These are phyloP conservation scores for Aspergillus panamensis DNA, from an alignment of 495 filamentous ascomycete species.

Conservation along the genomic window DNA sequence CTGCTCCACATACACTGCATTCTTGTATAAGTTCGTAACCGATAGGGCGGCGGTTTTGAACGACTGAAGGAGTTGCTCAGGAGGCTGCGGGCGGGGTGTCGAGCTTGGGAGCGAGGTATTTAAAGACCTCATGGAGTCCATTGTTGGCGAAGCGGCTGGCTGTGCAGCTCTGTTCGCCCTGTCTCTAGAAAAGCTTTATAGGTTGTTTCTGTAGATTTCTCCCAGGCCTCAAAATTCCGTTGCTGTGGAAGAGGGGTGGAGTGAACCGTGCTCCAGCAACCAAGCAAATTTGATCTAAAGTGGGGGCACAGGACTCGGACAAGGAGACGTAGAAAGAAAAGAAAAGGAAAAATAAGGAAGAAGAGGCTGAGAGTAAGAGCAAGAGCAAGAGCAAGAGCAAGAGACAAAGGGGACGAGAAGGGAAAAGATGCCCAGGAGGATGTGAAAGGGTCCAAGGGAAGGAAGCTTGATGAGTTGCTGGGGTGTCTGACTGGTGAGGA, in stretches of 20 bases:
- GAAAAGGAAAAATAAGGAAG: not conserved
- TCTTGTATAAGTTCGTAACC: constrained; percentile 94
- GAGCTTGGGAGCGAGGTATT: constrained; percentile 62
- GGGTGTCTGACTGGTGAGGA: too few relatives aligned
- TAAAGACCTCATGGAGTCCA: constrained; percentile 75
- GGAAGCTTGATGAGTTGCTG: not conserved
- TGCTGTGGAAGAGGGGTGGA: constrained; percentile 19
- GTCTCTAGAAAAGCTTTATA: not conserved
- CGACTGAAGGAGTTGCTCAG: constrained; percentile 77
- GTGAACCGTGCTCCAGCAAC: constrained; percentile 20
- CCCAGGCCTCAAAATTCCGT: not conserved
- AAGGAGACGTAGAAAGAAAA: not conserved
- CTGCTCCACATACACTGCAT: constrained; percentile 70
- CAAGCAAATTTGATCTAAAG: constrained; percentile 1
- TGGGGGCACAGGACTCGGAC: not conserved
- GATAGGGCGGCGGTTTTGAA: constrained; percentile 93
- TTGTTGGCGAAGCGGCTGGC: constrained; percentile 29
- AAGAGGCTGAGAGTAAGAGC: not conserved
- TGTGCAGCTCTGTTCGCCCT: constrained; percentile 17
- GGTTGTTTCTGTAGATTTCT: not conserved
- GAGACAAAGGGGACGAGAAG: not conserved
- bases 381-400: constrained; percentile 2
- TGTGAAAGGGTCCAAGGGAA: not conserved
- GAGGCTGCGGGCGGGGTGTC: constrained; percentile 54
- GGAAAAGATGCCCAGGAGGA: not conserved